Conservation (phyloP, 2,329 filamentous ascomycete genomes). For the Neurospora sp. region DNA sequence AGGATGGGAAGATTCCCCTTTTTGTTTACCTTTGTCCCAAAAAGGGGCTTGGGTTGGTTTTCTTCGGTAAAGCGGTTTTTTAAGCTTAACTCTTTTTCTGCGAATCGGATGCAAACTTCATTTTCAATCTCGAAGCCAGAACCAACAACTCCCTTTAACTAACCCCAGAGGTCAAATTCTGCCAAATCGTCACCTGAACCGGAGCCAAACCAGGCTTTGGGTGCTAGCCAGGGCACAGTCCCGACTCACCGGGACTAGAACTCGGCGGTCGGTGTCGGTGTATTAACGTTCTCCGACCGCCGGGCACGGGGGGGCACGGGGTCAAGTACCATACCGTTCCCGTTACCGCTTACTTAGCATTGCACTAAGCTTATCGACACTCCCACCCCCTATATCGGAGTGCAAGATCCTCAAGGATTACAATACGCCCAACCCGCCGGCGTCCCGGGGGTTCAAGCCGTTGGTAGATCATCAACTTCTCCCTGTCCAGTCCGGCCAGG, state of each 20-base stretch:
- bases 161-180: neutral
- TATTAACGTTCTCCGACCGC: neutral
- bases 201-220: neutral
- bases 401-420: neutral
- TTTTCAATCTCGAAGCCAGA: neutral
- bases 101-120: neutral
- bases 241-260: neutral
- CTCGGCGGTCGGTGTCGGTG: neutral
- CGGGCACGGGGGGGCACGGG: neutral
- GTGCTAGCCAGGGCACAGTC: neutral
- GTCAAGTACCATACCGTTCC: neutral
- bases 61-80: neutral
- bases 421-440: neutral
- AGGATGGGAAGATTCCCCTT: neutral
- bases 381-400: neutral
- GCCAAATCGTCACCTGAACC: neutral
- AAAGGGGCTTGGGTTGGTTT: neutral
- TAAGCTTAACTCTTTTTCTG: neutral
- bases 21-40: neutral
- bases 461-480: neutral
- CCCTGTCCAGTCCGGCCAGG: neutral
- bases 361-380: neutral
- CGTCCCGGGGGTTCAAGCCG: neutral
- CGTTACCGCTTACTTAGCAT: neutral
- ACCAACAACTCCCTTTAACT: neutral